Percentiles rank a stretch among this genome's conserved stretches.
These are phyloP conservation scores for Verticillium isaacii DNA, from an alignment of 2,329 filamentous ascomycete species.

Conservation along the genomic window DNA sequence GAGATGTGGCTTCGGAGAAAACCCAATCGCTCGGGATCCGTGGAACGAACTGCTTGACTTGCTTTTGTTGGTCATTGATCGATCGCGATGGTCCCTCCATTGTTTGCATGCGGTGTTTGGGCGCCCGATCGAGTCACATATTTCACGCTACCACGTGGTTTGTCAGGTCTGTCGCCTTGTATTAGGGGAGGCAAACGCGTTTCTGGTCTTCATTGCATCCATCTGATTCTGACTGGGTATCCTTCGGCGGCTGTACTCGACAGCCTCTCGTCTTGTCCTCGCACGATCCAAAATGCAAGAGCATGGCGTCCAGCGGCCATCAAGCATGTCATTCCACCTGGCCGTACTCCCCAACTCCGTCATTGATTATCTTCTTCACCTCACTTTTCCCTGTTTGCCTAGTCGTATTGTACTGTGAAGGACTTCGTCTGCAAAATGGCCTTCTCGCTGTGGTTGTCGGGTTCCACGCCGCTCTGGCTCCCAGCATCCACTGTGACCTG, in stretches of 20 bases:
- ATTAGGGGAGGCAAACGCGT: too few species aligned
- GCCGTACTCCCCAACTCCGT: background rate
- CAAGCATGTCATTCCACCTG: background rate
- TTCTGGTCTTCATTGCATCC: background rate
- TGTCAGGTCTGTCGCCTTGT: too few species aligned
- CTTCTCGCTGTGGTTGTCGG: conserved; percentile 19
- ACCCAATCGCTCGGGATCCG: background rate
- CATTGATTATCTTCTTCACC: background rate
- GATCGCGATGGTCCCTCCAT: background rate
- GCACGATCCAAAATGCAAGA: background rate
- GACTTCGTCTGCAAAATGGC: conserved; percentile 20
- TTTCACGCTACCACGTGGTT: too few species aligned
- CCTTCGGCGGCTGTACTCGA: background rate
- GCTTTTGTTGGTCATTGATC: background rate
- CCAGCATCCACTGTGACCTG: conserved; percentile 10
- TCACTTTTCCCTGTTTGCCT: background rate
- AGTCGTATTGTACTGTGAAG: conserved; percentile 15
- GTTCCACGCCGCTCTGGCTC: conserved; percentile 1
- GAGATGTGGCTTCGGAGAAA: background rate
- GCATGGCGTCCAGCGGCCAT: background rate
- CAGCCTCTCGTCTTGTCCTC: too few species aligned
- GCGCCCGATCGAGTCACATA: too few species aligned
- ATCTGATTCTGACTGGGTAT: background rate
- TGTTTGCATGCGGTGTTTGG: background rate
- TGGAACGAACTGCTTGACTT: background rate